phyloP scores from a whole-genome alignment of 768 basidiomycete species.

The Mycena polygramma region DNA sequence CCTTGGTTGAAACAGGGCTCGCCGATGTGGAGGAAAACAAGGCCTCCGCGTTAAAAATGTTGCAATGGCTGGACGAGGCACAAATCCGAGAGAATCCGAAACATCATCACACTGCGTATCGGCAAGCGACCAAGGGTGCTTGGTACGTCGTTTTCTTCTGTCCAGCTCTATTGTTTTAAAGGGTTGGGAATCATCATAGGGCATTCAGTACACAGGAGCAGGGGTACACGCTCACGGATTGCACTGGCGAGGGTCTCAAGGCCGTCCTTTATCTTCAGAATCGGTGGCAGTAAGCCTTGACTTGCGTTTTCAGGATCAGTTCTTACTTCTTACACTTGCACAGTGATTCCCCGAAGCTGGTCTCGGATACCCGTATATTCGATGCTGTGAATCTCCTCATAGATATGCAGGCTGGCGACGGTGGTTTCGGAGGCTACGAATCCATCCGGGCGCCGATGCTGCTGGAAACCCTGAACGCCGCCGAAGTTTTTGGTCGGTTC shows the following conservation, averaged over 20 bases:
- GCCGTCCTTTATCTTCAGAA: constrained; percentile 89
- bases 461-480: constrained; percentile 91
- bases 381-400: constrained; percentile 91
- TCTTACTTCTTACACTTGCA: constrained; percentile 45
- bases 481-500: constrained; percentile 91
- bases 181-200: neutral
- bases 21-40: constrained; percentile 79
- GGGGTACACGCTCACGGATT: constrained; percentile 95
- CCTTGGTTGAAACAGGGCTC: constrained; percentile 90
- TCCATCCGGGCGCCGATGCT: constrained; percentile 81
- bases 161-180: neutral
- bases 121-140: constrained; percentile 75
- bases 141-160: constrained; percentile 46
- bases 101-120: constrained; percentile 71
- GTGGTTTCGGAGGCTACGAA: constrained; percentile 96
- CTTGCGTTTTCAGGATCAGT: constrained; percentile 2
- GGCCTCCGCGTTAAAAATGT: constrained; percentile 70
- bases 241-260: constrained; percentile 94
- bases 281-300: constrained; percentile 70
- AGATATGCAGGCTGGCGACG: constrained; percentile 85
- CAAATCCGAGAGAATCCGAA: constrained; percentile 82
- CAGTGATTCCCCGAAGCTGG: constrained; percentile 70
- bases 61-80: constrained; percentile 80
- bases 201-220: constrained; percentile 86
- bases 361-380: constrained; percentile 82